Conservation (phyloP, 768 basidiomycete species). For the Agrocybe pediades region DNA sequence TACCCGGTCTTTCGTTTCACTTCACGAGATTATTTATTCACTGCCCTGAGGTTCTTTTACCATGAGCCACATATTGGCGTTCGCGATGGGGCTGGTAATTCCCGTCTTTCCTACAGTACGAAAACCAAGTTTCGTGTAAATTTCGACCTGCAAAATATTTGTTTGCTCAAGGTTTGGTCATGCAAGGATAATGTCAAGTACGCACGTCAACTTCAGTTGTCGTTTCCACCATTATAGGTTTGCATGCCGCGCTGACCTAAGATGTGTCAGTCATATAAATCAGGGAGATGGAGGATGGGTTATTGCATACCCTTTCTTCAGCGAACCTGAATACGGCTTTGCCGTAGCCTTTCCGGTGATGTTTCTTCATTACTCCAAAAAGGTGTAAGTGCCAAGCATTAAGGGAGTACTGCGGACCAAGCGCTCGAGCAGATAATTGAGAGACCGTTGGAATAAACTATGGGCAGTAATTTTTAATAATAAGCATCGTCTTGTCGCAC, state of each 20-base stretch:
- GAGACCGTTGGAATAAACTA: slow-evolving; percentile 25
- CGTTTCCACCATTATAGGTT: slow-evolving; percentile 27
- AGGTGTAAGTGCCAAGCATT: slow-evolving; percentile 29
- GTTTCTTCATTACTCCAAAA: slow-evolving; percentile 27
- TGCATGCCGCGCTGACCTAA: slow-evolving; percentile 21
- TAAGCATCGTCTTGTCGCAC: not conserved
- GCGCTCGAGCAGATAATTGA: slow-evolving; percentile 12
- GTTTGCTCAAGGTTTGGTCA: not conserved
- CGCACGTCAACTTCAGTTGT: slow-evolving; percentile 29
- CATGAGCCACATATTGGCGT: slow-evolving; percentile 20
- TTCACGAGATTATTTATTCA: not conserved
- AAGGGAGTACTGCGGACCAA: slow-evolving; percentile 21
- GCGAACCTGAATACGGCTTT: slow-evolving; percentile 24
- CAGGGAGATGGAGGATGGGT: not conserved
- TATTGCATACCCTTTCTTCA: slow-evolving; percentile 22
- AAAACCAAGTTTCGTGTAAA: slow-evolving; percentile 20
- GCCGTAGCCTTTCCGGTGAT: slow-evolving; percentile 32
- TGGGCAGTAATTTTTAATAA: too few species aligned
- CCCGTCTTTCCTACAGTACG: slow-evolving; percentile 20
- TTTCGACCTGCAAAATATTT: slow-evolving; percentile 8
- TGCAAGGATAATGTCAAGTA: not conserved
- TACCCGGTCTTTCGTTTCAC: not conserved
- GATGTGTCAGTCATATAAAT: not conserved
- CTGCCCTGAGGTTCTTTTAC: slow-evolving; percentile 8
- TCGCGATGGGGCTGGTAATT: slow-evolving; percentile 16